Conservation (phyloP, 768 basidiomycete genomes). For the Crassisporium funariophilum region DNA sequence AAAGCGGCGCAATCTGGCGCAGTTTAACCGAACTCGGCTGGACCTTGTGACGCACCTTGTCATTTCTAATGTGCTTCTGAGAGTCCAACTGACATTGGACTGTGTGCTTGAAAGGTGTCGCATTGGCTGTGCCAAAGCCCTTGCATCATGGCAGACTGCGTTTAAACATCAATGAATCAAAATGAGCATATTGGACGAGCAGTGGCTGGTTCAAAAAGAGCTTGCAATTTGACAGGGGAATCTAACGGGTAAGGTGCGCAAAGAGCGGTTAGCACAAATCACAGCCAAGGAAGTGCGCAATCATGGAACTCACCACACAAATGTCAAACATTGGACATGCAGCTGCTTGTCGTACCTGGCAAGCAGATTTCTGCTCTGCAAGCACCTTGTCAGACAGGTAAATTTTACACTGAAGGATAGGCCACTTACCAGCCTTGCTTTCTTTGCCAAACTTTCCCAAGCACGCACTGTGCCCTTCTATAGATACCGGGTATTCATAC, state of each 20-base stretch:
- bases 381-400: conserved; percentile 19
- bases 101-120: conserved; percentile 15
- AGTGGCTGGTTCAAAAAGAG: conserved; percentile 17
- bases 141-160: conserved; percentile 21
- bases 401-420: conserved; percentile 11
- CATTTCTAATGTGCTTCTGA: conserved; percentile 13
- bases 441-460: conserved; percentile 11
- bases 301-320: conserved; percentile 15
- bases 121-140: conserved; percentile 13
- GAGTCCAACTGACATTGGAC: conserved; percentile 11
- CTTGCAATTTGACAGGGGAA: conserved; percentile 11
- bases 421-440: conserved; percentile 11
- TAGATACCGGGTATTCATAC: background rate
- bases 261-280: conserved; percentile 13
- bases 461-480: conserved; percentile 14
- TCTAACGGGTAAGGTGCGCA: conserved; percentile 7
- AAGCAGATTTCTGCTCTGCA: conserved; percentile 20
- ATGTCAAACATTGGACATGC: conserved; percentile 20
- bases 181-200: conserved; percentile 16
- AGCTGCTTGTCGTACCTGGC: conserved; percentile 17
- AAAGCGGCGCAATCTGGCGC: conserved; percentile 23
- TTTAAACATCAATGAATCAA: conserved; percentile 19
- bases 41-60: conserved; percentile 19
- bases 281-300: conserved; percentile 10
- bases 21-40: conserved; percentile 21